Percentiles rank a stretch among this genome's conserved stretches.
These are phyloP conservation scores for Setomelanomma holmii DNA, from an alignment of 2,329 filamentous ascomycete genomes.

Conservation along the genomic window DNA sequence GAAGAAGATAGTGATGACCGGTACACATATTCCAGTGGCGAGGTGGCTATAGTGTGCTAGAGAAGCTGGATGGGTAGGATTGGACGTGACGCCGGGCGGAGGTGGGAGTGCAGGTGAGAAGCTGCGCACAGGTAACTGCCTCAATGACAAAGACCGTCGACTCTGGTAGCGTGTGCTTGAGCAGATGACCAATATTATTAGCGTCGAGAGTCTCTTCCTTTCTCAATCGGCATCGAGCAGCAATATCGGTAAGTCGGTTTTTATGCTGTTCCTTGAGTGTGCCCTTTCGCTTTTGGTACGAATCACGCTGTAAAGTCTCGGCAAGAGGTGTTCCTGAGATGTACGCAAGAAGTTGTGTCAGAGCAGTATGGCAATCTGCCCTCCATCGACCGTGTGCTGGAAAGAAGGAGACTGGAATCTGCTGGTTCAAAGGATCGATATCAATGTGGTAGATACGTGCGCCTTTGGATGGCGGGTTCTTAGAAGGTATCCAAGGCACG, in stretches of 20 bases:
- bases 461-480: slow-evolving; percentile 60
- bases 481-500: slow-evolving; percentile 30
- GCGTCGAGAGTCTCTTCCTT: slow-evolving; percentile 26
- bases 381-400: slow-evolving; percentile 69
- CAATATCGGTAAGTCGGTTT: slow-evolving; percentile 26
- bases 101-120: slow-evolving; percentile 16
- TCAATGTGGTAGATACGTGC: slow-evolving; percentile 70
- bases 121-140: slow-evolving; percentile 8
- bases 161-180: slow-evolving; percentile 10
- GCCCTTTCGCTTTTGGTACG: neutral
- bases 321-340: slow-evolving; percentile 24
- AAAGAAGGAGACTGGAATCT: slow-evolving; percentile 78
- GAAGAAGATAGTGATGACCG: slow-evolving; percentile 11
- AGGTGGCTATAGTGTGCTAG: slow-evolving; percentile 6
- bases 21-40: slow-evolving; percentile 9
- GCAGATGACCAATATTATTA: slow-evolving; percentile 17
- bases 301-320: slow-evolving; percentile 1
- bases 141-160: slow-evolving; percentile 21
- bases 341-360: slow-evolving; percentile 41
- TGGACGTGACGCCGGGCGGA: slow-evolving; percentile 11
- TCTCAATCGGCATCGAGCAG: slow-evolving; percentile 18
- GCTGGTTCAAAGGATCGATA: slow-evolving; percentile 71
- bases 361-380: slow-evolving; percentile 66
- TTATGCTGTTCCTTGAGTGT: slow-evolving; percentile 12
- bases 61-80: slow-evolving; percentile 12